Percentiles rank a stretch among this genome's conserved stretches.
These are phyloP conservation scores for Diutina ranongensis DNA, from an alignment of 1,139 yeast species.

Conservation along the genomic window DNA sequence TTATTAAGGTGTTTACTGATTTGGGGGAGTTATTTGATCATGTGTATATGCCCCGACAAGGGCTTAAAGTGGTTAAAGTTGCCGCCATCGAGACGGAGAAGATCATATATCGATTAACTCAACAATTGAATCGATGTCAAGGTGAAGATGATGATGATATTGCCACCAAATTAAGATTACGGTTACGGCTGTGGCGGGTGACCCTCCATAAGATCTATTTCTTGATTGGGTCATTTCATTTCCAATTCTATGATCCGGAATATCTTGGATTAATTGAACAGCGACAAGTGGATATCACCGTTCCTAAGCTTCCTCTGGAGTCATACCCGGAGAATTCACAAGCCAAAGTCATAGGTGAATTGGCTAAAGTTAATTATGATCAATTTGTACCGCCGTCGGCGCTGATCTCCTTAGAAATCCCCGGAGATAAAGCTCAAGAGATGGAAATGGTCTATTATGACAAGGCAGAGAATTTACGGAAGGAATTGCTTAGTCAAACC, in stretches of 20 bases:
- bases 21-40: constrained; percentile 58
- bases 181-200: constrained; percentile 43
- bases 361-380: neutral
- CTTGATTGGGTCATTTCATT: constrained; percentile 72
- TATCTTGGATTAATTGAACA: constrained; percentile 13
- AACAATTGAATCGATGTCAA: neutral
- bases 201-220: constrained; percentile 66
- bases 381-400: neutral
- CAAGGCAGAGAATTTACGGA: constrained; percentile 53
- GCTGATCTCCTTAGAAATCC: neutral
- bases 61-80: constrained; percentile 31
- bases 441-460: constrained; percentile 37
- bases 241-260: constrained; percentile 43
- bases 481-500: constrained; percentile 37
- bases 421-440: neutral
- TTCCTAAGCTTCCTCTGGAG: neutral
- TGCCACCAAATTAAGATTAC: constrained; percentile 8
- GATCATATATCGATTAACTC: constrained; percentile 13
- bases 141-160: neutral
- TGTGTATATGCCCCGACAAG: constrained; percentile 34
- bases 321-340: neutral
- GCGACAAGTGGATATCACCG: neutral
- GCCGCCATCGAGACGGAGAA: constrained; percentile 20
- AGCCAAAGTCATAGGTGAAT: neutral
- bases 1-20: constrained; percentile 32